A percentile compares a stretch with the other conserved stretches of the same genome.
Evolutionary conservation across 108 stramenopile genomes (phyloP).

Genomic region (Fragilaria crotonensis): DNA sequence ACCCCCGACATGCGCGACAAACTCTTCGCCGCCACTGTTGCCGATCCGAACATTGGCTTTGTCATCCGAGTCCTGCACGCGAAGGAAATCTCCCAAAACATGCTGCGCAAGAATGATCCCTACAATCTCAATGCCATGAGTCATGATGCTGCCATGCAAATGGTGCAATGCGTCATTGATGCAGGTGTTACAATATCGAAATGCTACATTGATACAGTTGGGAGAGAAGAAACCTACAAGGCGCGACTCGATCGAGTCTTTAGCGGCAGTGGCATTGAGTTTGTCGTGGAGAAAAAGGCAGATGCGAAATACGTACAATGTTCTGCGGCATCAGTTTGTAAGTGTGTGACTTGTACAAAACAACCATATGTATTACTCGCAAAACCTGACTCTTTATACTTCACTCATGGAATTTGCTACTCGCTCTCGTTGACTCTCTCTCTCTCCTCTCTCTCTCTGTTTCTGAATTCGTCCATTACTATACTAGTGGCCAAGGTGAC

Average conservation of each 20-base stretch:
- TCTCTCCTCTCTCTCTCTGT: too few species aligned
- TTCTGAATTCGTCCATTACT: too few species aligned
- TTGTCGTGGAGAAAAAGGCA: slow-evolving; percentile 89
- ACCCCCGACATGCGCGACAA: slow-evolving; percentile 52
- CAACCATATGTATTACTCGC: background rate
- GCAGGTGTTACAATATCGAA: slow-evolving; percentile 56
- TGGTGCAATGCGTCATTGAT: slow-evolving; percentile 65
- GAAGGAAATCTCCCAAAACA: slow-evolving; percentile 73
- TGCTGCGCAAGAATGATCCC: slow-evolving; percentile 56
- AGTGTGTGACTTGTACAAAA: too few species aligned
- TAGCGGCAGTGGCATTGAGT: slow-evolving; percentile 46
- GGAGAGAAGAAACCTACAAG: slow-evolving; percentile 60
- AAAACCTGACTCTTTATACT: background rate
- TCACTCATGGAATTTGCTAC: background rate
- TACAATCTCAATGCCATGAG: slow-evolving; percentile 85
- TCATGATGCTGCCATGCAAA: slow-evolving; percentile 70
- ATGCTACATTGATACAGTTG: slow-evolving; percentile 84
- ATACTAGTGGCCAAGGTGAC: slow-evolving; percentile 74
- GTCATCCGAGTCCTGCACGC: slow-evolving; percentile 63
- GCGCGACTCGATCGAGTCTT: slow-evolving; percentile 59
- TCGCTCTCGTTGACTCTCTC: too few species aligned
- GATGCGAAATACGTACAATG: slow-evolving; percentile 88
- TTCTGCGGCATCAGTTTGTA: slow-evolving; percentile 74
- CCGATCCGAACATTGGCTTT: slow-evolving; percentile 59
- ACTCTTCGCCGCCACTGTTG: slow-evolving; percentile 41